These are phyloP conservation scores for Metschnikowia corniflorae DNA, from an alignment of 805 yeast species.

Conservation along the genomic window DNA sequence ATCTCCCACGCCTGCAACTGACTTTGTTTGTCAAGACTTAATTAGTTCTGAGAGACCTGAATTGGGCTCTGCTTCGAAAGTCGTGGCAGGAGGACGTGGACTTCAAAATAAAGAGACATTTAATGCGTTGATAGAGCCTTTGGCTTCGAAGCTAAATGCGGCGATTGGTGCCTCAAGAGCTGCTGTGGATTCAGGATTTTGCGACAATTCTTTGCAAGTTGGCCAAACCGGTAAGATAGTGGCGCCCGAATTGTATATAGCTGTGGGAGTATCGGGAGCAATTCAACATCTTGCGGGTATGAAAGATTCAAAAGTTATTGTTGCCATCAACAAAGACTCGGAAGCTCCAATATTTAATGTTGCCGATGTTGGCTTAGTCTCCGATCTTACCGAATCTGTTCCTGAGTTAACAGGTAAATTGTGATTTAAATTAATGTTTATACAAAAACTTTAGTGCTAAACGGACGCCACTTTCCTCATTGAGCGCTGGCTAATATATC, in stretches of 20 bases:
- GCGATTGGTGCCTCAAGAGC: constrained; percentile 98
- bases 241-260: constrained; percentile 92
- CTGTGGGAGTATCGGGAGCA: constrained; percentile 95
- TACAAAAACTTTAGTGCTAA: no score
- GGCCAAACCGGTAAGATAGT: constrained; percentile 98
- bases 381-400: constrained; percentile 78
- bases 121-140: constrained; percentile 70
- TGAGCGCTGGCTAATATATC: no score
- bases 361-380: constrained; percentile 87
- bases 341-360: constrained; percentile 91
- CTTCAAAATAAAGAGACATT: constrained; percentile 86
- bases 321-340: constrained; percentile 90
- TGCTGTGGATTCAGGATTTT: constrained; percentile 93
- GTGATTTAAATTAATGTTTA: no score
- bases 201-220: constrained; percentile 93
- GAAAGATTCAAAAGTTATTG: constrained; percentile 93
- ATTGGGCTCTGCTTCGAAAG: constrained; percentile 72
- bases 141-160: constrained; percentile 80
- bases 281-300: constrained; percentile 98
- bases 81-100: constrained; percentile 94
- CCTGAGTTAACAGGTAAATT: constrained; percentile 88
- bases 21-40: constrained; percentile 75
- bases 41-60: constrained; percentile 86
- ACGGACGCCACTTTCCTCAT: no score
- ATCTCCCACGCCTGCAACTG: constrained; percentile 40